phyloP scores from a whole-genome alignment of 2,329 filamentous ascomycete species.

The Penicillium occitanis region DNA sequence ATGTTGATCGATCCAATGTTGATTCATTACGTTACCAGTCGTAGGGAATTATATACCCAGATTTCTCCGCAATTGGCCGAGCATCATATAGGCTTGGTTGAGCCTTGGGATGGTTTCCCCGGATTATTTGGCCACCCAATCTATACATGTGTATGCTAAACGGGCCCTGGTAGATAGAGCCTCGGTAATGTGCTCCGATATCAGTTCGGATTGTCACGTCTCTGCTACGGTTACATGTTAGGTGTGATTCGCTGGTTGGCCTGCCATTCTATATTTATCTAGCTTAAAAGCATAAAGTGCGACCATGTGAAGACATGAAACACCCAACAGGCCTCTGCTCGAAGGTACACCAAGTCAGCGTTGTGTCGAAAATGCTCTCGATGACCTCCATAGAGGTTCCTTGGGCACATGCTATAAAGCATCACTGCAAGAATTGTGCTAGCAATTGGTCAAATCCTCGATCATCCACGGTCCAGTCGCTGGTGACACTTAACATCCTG shows the following conservation, averaged over 20 bases:
- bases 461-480: background rate
- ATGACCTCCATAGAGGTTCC: no score
- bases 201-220: background rate
- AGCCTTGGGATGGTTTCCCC: background rate
- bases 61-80: background rate
- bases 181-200: slow-evolving; percentile 1
- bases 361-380: background rate
- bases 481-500: no score
- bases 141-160: background rate
- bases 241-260: background rate
- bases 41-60: background rate
- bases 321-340: background rate
- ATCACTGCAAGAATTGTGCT: background rate
- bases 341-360: background rate
- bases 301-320: background rate
- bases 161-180: background rate
- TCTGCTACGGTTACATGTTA: background rate
- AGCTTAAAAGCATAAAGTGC: background rate
- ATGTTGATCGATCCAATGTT: background rate
- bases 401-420: background rate
- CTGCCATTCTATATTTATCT: background rate
- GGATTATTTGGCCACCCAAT: background rate
- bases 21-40: background rate
- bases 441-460: background rate
- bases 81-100: background rate